Evolutionary conservation across 2,329 filamentous ascomycete species (phyloP).

Genomic region (Pseudocercospora fuligena): DNA sequence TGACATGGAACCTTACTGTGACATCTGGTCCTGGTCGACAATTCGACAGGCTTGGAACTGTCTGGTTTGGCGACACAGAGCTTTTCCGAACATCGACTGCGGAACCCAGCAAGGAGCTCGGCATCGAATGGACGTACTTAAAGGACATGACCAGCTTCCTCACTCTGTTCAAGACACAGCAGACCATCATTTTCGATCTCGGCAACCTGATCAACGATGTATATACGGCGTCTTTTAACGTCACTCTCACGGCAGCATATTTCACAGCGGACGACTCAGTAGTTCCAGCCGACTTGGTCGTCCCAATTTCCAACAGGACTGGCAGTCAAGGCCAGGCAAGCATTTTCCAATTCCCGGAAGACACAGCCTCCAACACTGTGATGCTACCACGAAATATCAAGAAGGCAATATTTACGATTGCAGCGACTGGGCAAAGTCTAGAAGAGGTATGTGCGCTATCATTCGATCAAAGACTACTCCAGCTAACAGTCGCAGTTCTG

Average conservation of each 20-base stretch:
- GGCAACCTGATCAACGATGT: conserved; percentile 72
- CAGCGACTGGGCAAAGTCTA: conserved; percentile 73
- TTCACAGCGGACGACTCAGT: conserved; percentile 58
- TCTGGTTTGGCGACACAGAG: conserved; percentile 78
- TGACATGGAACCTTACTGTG: conserved; percentile 77
- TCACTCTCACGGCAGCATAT: conserved; percentile 75
- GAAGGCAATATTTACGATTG: conserved; percentile 75
- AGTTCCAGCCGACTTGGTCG: conserved; percentile 64
- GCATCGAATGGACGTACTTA: conserved; percentile 75
- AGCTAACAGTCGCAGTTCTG: conserved; percentile 61
- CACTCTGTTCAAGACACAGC: conserved; percentile 68
- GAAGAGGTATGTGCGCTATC: conserved; percentile 61
- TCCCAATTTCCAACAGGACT: conserved; percentile 65
- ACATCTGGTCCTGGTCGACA: conserved; percentile 69
- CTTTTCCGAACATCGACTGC: conserved; percentile 85
- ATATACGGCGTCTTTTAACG: conserved; percentile 76
- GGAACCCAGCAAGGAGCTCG: conserved; percentile 68
- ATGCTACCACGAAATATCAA: conserved; percentile 69
- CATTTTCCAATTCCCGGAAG: conserved; percentile 68
- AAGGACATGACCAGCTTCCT: conserved; percentile 79
- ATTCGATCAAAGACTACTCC: not conserved
- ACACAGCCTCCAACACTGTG: conserved; percentile 64
- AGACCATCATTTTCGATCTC: conserved; percentile 80
- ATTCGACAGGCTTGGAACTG: conserved; percentile 74
- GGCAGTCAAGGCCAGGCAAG: conserved; percentile 61